A percentile compares a stretch with the other conserved stretches of the same genome.
phyloP scores from a whole-genome alignment of 1,284 basidiomycete genomes.

The Malassezia cuniculi region DNA sequence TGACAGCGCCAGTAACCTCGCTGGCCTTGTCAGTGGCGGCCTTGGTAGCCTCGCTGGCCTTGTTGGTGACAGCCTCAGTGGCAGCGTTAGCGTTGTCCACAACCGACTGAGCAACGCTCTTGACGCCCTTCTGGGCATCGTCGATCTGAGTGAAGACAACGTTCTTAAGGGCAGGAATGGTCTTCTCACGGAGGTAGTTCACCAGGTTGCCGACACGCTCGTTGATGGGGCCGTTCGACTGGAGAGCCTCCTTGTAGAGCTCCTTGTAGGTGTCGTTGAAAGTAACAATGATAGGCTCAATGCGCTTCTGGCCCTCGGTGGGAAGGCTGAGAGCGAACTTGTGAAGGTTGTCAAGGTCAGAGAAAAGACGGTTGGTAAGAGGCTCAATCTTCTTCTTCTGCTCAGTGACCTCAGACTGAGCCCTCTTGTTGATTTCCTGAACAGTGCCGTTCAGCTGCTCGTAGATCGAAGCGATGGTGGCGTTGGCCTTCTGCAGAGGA shows the following conservation, averaged over 20 bases:
- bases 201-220: conserved; percentile 32
- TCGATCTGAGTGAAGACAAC: background rate
- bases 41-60: no score
- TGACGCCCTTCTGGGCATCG: background rate
- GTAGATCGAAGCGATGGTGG: conserved; percentile 13
- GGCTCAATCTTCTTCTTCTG: conserved; percentile 34
- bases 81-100: background rate
- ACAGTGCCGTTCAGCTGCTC: conserved; percentile 30
- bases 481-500: conserved; percentile 27
- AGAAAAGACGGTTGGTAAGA: conserved; percentile 2
- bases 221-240: conserved; percentile 26
- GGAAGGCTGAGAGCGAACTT: conserved; percentile 32
- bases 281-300: conserved; percentile 34
- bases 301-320: conserved; percentile 35
- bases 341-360: conserved; percentile 34
- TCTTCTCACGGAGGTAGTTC: conserved; percentile 34
- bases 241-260: conserved; percentile 32
- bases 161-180: conserved; percentile 39
- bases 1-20: no score
- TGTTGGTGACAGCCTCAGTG: no score
- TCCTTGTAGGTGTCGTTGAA: conserved; percentile 37
- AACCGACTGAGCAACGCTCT: no score
- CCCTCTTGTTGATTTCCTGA: conserved; percentile 25
- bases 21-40: no score
- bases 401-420: conserved; percentile 30